phyloP scores from a whole-genome alignment of 73 alveolate species.

The Paramecium primaurelia region DNA sequence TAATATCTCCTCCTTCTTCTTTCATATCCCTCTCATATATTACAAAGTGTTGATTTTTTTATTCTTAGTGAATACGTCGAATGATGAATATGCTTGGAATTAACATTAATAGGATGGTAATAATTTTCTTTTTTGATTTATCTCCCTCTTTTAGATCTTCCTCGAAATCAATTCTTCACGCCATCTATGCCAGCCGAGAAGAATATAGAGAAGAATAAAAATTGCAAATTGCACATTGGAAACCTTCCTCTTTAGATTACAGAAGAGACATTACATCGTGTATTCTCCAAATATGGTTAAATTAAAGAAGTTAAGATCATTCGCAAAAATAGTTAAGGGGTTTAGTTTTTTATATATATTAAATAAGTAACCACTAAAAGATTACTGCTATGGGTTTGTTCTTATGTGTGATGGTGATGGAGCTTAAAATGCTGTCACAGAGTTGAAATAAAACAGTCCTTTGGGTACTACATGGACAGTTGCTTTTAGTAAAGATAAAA shows the following conservation, averaged over 20 bases:
- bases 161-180: conserved; percentile 24
- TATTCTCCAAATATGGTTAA: conserved; percentile 33
- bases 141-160: conserved; percentile 15
- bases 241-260: conserved; percentile 34
- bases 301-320: conserved; percentile 38
- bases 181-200: background rate
- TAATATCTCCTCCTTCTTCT: background rate
- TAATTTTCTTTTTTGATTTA: background rate
- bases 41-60: conserved; percentile 23
- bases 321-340: conserved; percentile 54
- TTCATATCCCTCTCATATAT: background rate
- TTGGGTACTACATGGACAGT: conserved; percentile 42
- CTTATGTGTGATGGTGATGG: conserved; percentile 55
- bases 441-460: conserved; percentile 2
- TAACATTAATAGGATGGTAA: conserved; percentile 14
- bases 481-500: conserved; percentile 45
- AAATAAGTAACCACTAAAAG: conserved; percentile 46
- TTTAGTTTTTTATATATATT: background rate
- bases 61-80: conserved; percentile 13
- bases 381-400: conserved; percentile 52
- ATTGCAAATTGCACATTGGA: conserved; percentile 48
- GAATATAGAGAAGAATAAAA: conserved; percentile 9
- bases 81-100: background rate
- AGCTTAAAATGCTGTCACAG: conserved; percentile 47
- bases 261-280: conserved; percentile 46